A percentile compares a stretch with the other conserved stretches of the same genome.
Evolutionary conservation across 2,329 filamentous ascomycete genomes (phyloP).

Genomic region (Stemphylium vesicarium): DNA sequence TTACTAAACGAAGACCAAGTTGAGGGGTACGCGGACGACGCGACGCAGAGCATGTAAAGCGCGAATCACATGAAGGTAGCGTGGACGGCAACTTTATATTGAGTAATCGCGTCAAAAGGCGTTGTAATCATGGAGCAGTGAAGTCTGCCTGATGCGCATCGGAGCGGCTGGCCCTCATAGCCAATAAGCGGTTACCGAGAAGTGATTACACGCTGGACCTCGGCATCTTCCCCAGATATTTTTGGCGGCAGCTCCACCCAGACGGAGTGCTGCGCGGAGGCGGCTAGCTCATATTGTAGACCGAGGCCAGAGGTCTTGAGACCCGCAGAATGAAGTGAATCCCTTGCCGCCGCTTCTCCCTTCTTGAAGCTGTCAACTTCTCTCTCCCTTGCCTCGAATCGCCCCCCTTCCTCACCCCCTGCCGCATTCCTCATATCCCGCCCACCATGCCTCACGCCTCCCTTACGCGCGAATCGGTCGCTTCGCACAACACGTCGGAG

Average conservation of each 20-base stretch:
- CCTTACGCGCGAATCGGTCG: slow-evolving; percentile 67
- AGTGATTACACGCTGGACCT: slow-evolving; percentile 15
- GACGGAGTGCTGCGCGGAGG: slow-evolving; percentile 21
- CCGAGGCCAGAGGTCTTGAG: slow-evolving; percentile 23
- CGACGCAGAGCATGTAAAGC: too few relatives aligned
- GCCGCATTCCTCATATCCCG: neutral
- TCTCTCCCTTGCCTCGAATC: neutral
- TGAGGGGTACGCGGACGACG: too few relatives aligned
- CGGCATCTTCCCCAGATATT: slow-evolving; percentile 31
- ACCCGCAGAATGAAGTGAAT: slow-evolving; percentile 18
- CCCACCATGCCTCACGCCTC: slow-evolving; percentile 40
- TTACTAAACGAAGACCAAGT: too few relatives aligned
- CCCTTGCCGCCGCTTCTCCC: neutral
- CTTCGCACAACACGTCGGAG: slow-evolving; percentile 76
- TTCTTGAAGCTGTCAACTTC: neutral
- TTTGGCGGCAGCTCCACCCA: slow-evolving; percentile 18
- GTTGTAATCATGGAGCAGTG: too few relatives aligned
- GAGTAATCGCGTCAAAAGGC: too few relatives aligned
- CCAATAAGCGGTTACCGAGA: too few relatives aligned
- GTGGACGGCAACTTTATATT: too few relatives aligned
- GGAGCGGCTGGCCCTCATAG: too few relatives aligned
- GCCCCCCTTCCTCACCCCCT: neutral
- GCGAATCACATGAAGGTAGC: too few relatives aligned
- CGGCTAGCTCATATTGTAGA: slow-evolving; percentile 21
- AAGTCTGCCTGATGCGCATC: too few relatives aligned